Evolutionary conservation across 441 rosid species (phyloP).

Genomic region (Pelargonium exstipulatum): DNA sequence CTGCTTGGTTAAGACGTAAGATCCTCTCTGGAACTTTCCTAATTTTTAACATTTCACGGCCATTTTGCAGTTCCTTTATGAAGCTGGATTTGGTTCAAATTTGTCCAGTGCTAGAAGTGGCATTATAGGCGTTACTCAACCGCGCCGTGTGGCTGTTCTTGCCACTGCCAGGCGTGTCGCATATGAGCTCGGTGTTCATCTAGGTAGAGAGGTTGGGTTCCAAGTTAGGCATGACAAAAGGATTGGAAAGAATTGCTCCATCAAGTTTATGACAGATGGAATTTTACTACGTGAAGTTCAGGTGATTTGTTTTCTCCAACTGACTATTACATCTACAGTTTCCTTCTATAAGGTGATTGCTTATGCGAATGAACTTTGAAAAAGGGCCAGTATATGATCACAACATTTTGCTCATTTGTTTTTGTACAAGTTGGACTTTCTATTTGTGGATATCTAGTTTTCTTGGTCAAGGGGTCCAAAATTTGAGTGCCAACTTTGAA

Average conservation of each 20-base stretch:
- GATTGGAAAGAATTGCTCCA: slow-evolving; percentile 60
- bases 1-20: slow-evolving; percentile 7
- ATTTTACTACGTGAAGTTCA: slow-evolving; percentile 87
- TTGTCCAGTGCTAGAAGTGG: slow-evolving; percentile 47
- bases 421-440: background rate
- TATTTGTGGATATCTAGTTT: background rate
- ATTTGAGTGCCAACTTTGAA: background rate
- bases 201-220: slow-evolving; percentile 89
- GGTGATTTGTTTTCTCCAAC: slow-evolving; percentile 35
- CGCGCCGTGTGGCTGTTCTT: slow-evolving; percentile 91
- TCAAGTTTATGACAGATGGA: slow-evolving; percentile 97
- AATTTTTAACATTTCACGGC: slow-evolving; percentile 18
- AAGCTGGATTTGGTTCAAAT: slow-evolving; percentile 84
- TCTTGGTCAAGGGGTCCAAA: background rate
- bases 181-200: slow-evolving; percentile 69
- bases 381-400: background rate
- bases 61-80: slow-evolving; percentile 67
- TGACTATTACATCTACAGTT: slow-evolving; percentile 3
- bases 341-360: background rate
- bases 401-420: background rate
- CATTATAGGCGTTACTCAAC: slow-evolving; percentile 78
- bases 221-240: slow-evolving; percentile 90
- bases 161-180: slow-evolving; percentile 91
- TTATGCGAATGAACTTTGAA: background rate
- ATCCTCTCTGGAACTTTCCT: slow-evolving; percentile 9